Evolutionary conservation across 1,284 basidiomycete species (phyloP).

Genomic region (Boletus smithii): DNA sequence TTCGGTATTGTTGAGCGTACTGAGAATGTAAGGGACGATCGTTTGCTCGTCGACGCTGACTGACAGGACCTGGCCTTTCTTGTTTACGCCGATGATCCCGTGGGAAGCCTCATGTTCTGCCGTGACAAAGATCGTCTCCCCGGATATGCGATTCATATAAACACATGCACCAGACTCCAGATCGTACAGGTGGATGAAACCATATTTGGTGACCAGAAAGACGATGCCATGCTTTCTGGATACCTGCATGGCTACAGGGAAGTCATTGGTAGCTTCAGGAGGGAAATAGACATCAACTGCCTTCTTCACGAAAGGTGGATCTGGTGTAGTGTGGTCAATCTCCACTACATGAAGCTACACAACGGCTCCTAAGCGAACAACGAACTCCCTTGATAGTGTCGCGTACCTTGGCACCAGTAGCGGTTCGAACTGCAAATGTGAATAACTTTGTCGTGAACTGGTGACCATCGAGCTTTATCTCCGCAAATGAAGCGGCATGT

Average conservation of each 20-base stretch:
- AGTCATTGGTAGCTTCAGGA: slow-evolving; percentile 96
- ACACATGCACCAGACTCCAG: slow-evolving; percentile 98
- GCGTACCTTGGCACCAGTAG: slow-evolving; percentile 91
- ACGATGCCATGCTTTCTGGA: slow-evolving; percentile 96
- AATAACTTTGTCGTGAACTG: slow-evolving; percentile 88
- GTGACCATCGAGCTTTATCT: slow-evolving; percentile 86
- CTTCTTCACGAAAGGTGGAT: slow-evolving; percentile 96
- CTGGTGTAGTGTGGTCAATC: slow-evolving; percentile 94
- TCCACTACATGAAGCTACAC: slow-evolving; percentile 94
- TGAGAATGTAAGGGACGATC: slow-evolving; percentile 92
- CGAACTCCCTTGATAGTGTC: slow-evolving; percentile 9
- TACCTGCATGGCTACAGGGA: slow-evolving; percentile 99
- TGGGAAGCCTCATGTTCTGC: slow-evolving; percentile 92
- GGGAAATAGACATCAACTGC: slow-evolving; percentile 99
- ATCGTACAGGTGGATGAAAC: slow-evolving; percentile 99
- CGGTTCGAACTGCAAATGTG: slow-evolving; percentile 93
- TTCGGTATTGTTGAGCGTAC: slow-evolving; percentile 94
- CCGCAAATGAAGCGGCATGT: slow-evolving; percentile 95
- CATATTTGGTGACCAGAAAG: slow-evolving; percentile 98
- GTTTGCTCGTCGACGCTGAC: slow-evolving; percentile 97
- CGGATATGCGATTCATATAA: slow-evolving; percentile 99
- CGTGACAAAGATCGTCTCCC: slow-evolving; percentile 99
- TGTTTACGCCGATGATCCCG: slow-evolving; percentile 99
- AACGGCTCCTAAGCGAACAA: slow-evolving; percentile 13
- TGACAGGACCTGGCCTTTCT: slow-evolving; percentile 97